A percentile compares a stretch with the other conserved stretches of the same genome.
Evolutionary conservation across 2,329 filamentous ascomycete species (phyloP).

Genomic region (Plenodomus biglobosus): DNA sequence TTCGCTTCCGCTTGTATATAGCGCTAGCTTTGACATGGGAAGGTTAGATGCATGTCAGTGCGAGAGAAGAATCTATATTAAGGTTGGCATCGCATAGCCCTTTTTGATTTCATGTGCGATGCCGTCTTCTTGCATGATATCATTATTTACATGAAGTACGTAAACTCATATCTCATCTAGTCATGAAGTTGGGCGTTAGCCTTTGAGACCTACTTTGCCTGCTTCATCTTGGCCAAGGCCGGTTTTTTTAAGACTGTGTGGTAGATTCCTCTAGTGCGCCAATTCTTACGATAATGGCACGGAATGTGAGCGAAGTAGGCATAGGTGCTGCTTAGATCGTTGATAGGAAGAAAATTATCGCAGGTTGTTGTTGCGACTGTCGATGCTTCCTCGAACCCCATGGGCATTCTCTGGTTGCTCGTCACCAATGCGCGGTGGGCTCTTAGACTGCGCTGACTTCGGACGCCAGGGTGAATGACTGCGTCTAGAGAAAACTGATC

Average conservation of each 20-base stretch:
- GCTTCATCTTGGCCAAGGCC: too few species aligned
- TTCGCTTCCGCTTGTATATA: not conserved
- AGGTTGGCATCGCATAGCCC: not conserved
- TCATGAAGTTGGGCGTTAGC: not conserved
- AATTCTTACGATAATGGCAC: too few species aligned
- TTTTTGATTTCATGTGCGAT: not conserved
- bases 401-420: constrained; percentile 25
- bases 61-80: not conserved
- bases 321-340: not conserved
- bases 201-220: too few species aligned
- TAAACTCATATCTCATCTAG: not conserved
- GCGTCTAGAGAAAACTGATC: constrained; percentile 21
- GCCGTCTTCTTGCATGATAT: not conserved
- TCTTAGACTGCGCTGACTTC: constrained; percentile 35
- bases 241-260: too few species aligned
- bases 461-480: constrained; percentile 41
- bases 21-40: not conserved
- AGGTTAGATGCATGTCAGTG: not conserved
- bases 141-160: not conserved
- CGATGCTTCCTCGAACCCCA: not conserved
- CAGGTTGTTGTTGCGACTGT: not conserved
- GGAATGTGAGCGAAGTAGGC: not conserved
- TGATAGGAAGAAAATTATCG: not conserved
- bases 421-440: constrained; percentile 43
- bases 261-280: too few species aligned